Evolutionary conservation across 2,329 filamentous ascomycete genomes (phyloP), one percentile per base, ranked within the genome.

Genomic region (Pseudogymnoascus sp.): DNA sequence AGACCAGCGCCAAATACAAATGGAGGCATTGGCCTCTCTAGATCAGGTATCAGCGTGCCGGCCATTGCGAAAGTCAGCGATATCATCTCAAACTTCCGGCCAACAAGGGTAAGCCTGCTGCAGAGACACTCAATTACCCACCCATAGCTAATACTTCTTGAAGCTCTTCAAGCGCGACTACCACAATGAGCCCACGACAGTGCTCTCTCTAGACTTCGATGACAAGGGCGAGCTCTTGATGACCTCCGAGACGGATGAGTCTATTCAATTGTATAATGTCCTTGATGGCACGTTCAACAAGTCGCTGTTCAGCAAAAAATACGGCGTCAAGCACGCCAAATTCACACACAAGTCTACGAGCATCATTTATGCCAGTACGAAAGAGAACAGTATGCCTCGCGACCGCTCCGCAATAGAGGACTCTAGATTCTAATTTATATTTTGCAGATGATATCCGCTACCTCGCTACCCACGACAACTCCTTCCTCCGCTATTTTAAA

Each of bases 161-260:
- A 64, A 86, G 82, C 82, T 87, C 17, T 87, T 89, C 69, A 80
- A 35, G 50, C 63, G 47, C 66, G 53, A 63, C 47, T 19, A 66
- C 26, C 42, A 63, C 11, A 50, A 40, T 26, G 38, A 65, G 9
- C 78, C 81, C 61, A 85, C 87, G 3, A 82, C 87, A 68, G 86
- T 97, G 65, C 89, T 95, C 8, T 97, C 93, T 1, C 85, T 99
- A 70, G 93, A 99, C 78, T 99, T 96, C 74, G 93, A 97, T 76
- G 93, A 97, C 78, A 89, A 90, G 47, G 95, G 95, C 75, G 92
- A 97, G 75, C 89, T 93, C 60, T 84, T 96, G 65, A 91, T 99
- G 76, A 90, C 93, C 0, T 91, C 92, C 5, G 90, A 93, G 69
- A 92, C 91, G 78, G 95, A 99, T 76, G 93, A 97, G 74, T 96